A percentile compares a stretch with the other conserved stretches of the same genome.
Evolutionary conservation across 2,329 filamentous ascomycete genomes (phyloP).

Genomic region (Lasiodiplodia gonubiensis): DNA sequence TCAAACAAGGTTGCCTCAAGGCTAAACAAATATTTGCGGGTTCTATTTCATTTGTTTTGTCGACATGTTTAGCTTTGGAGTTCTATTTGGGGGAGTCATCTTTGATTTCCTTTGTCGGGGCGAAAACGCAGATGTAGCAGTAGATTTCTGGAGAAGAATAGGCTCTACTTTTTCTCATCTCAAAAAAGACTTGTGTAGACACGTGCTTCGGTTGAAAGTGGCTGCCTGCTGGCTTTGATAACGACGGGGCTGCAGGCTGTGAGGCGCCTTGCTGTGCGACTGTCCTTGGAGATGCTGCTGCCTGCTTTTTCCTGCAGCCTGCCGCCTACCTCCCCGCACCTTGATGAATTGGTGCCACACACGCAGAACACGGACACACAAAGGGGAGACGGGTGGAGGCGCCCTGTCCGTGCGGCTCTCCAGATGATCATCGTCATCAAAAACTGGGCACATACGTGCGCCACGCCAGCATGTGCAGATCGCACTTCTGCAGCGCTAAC

Average conservation of each 20-base stretch:
- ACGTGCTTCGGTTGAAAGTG: not conserved
- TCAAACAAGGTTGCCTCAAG: slow-evolving; percentile 18
- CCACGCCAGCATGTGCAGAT: not conserved
- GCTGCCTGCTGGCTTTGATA: not conserved
- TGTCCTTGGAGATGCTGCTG: no score
- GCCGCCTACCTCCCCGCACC: no score
- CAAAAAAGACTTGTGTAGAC: not conserved
- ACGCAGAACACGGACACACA: no score
- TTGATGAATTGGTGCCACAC: no score
- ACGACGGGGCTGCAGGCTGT: no score
- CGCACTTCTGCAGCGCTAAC: not conserved
- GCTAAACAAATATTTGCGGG: slow-evolving; percentile 9
- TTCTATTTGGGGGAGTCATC: not conserved
- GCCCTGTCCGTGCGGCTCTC: not conserved
- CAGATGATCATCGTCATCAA: not conserved
- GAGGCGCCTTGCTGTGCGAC: no score
- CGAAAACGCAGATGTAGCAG: slow-evolving; percentile 1
- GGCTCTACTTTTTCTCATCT: not conserved
- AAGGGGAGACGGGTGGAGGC: not conserved
- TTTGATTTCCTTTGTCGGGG: not conserved
- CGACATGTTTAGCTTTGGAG: not conserved
- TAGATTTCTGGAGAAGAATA: slow-evolving; percentile 16
- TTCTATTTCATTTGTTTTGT: not conserved
- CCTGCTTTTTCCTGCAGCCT: no score
- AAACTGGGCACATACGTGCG: not conserved